A percentile compares a stretch with the other conserved stretches of the same genome.
Evolutionary conservation across 2,329 filamentous ascomycete genomes (phyloP).

Genomic region (Hypoxylon rubiginosum): DNA sequence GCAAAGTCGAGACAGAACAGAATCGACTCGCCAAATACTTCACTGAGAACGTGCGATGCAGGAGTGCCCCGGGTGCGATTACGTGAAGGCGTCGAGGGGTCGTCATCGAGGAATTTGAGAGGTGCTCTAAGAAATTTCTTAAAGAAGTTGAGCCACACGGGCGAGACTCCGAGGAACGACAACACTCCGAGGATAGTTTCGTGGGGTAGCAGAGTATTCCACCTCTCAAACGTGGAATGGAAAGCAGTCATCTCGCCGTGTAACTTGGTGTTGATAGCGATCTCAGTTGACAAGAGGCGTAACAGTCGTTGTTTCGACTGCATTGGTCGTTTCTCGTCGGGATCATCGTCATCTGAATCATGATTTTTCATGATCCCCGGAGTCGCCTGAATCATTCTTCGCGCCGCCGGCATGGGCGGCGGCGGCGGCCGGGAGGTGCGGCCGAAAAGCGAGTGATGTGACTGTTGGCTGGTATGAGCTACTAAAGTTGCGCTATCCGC

Average conservation of each 20-base stretch:
- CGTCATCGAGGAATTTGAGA: conserved; percentile 69
- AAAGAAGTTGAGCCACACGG: conserved; percentile 71
- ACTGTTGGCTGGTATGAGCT: no score
- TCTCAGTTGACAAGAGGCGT: conserved; percentile 62
- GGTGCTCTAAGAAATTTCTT: conserved; percentile 69
- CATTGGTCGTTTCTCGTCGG: conserved; percentile 52
- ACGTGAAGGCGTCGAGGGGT: conserved; percentile 57
- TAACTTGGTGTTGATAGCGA: conserved; percentile 60
- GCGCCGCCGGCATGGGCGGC: no score
- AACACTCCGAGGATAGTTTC: conserved; percentile 69
- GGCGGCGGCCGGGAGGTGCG: no score
- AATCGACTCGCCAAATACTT: conserved; percentile 70
- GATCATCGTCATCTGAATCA: conserved; percentile 25
- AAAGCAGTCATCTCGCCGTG: conserved; percentile 62
- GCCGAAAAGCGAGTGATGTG: no score
- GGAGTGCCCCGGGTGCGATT: conserved; percentile 70
- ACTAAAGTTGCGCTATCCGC: no score
- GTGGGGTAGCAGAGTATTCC: conserved; percentile 64
- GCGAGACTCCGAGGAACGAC: conserved; percentile 69
- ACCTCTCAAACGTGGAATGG: conserved; percentile 61
- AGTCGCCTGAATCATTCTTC: no score
- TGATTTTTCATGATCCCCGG: no score
- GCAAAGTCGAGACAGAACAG: conserved; percentile 76
- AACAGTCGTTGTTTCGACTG: conserved; percentile 63
- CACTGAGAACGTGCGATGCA: conserved; percentile 70